phyloP scores from a whole-genome alignment of 1,284 basidiomycete species.

The Ustilago cynodontis region DNA sequence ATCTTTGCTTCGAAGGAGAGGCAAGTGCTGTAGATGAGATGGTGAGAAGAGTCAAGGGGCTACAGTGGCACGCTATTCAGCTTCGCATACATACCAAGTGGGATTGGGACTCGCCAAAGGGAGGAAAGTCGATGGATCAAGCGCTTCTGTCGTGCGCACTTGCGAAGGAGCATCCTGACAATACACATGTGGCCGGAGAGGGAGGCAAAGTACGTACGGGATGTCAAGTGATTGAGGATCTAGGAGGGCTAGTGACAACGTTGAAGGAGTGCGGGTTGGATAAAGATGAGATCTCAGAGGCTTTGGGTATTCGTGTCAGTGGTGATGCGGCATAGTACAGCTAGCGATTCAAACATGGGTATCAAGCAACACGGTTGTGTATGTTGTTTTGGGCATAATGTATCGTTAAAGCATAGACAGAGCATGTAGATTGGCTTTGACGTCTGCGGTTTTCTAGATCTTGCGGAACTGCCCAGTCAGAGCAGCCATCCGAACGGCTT shows the following conservation, averaged over 20 bases:
- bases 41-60: conserved; percentile 45
- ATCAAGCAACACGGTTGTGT: not conserved
- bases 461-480: conserved; percentile 34
- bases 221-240: conserved; percentile 44
- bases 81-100: conserved; percentile 34
- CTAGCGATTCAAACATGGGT: too few relatives aligned
- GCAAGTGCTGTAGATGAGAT: conserved; percentile 49
- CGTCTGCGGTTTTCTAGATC: conserved; percentile 4
- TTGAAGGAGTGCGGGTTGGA: conserved; percentile 24
- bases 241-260: conserved; percentile 39
- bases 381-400: not conserved
- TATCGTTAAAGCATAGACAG: conserved; percentile 4
- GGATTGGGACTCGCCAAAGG: conserved; percentile 10
- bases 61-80: conserved; percentile 58
- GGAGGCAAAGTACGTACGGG: conserved; percentile 35
- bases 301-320: conserved; percentile 22
- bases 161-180: conserved; percentile 20
- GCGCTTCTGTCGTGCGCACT: conserved; percentile 39
- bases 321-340: not conserved
- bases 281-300: conserved; percentile 29
- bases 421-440: not conserved
- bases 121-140: conserved; percentile 8
- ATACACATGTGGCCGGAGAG: conserved; percentile 1
- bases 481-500: conserved; percentile 51
- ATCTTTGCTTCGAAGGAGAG: conserved; percentile 57